Percentiles rank a stretch among this genome's conserved stretches.
phyloP scores from a whole-genome alignment of 495 filamentous ascomycete genomes.

The Talaromyces trachyspermus region DNA sequence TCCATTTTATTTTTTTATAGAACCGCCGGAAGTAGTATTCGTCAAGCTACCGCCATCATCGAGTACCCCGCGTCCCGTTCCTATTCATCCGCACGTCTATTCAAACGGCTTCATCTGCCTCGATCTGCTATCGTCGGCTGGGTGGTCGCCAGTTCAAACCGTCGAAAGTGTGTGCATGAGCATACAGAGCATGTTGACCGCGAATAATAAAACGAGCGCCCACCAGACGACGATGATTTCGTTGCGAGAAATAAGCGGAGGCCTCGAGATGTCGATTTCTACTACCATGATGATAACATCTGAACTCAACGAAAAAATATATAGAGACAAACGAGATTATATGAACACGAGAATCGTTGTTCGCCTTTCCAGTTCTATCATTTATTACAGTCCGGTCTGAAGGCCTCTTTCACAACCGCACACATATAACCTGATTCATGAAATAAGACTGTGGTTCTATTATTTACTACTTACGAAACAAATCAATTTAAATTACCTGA shows the following conservation, averaged over 20 bases:
- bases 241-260: constrained; percentile 67
- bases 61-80: constrained; percentile 59
- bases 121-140: constrained; percentile 77
- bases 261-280: constrained; percentile 79
- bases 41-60: constrained; percentile 41
- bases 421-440: not conserved
- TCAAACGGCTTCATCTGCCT: constrained; percentile 98
- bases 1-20: constrained; percentile 27
- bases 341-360: too few relatives aligned
- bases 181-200: constrained; percentile 95
- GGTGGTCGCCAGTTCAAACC: constrained; percentile 95
- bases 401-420: too few relatives aligned
- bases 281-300: constrained; percentile 80
- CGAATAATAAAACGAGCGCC: constrained; percentile 85
- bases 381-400: too few relatives aligned
- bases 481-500: too few relatives aligned
- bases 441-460: not conserved
- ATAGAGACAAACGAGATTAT: too few relatives aligned
- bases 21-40: constrained; percentile 92
- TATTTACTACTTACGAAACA: not conserved
- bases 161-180: constrained; percentile 97
- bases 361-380: too few relatives aligned
- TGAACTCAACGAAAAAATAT: too few relatives aligned
- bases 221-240: constrained; percentile 80
- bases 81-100: constrained; percentile 96